phyloP scores from a whole-genome alignment of 192 early-diverging fungal genomes.

The Phycomyces blakesleeanus region DNA sequence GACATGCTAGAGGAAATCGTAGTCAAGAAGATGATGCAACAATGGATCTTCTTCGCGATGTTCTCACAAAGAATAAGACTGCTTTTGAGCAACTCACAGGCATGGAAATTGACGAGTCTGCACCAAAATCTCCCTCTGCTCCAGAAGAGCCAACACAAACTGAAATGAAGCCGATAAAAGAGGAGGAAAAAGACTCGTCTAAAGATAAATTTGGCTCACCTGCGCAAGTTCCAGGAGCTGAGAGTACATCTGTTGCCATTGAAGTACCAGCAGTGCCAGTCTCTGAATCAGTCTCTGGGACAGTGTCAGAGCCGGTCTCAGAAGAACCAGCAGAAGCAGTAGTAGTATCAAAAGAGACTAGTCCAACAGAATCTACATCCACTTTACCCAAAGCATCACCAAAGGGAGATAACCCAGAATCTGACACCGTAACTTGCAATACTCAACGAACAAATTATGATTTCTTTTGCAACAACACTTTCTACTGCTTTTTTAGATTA shows the following conservation, averaged over 20 bases:
- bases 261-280: conserved; percentile 28
- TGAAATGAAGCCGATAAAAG: no score
- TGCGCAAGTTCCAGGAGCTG: conserved; percentile 10
- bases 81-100: conserved; percentile 1
- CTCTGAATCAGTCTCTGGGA: conserved; percentile 26
- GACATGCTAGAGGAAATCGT: background rate
- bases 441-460: conserved; percentile 43
- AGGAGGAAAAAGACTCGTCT: no score
- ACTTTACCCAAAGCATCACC: background rate
- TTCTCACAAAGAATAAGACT: conserved; percentile 29
- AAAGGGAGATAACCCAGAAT: no score
- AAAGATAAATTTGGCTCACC: no score
- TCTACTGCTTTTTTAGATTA: conserved; percentile 88
- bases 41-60: conserved; percentile 34
- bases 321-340: conserved; percentile 27
- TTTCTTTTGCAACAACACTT: conserved; percentile 83
- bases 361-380: background rate
- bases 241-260: background rate
- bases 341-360: conserved; percentile 2
- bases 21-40: conserved; percentile 33
- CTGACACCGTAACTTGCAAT: conserved; percentile 21
- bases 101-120: background rate
- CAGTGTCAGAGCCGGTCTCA: conserved; percentile 30
- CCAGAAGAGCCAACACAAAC: background rate
- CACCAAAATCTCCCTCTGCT: background rate